A percentile compares a stretch with the other conserved stretches of the same genome.
These are phyloP conservation scores for Tinospora cordifolia DNA, from an alignment of 164 flowering plant genomes.

Conservation along the genomic window DNA sequence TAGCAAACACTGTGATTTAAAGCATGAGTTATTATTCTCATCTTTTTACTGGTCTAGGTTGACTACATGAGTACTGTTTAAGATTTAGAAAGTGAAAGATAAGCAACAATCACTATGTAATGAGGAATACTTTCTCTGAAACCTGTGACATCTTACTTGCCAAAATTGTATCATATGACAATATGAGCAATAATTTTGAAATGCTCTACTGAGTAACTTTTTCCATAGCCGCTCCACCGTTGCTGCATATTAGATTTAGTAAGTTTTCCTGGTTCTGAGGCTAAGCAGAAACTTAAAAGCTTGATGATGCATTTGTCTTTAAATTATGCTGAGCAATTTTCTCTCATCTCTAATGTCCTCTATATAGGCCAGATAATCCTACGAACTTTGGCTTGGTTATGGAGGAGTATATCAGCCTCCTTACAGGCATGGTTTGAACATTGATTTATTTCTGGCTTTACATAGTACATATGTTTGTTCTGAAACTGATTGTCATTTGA, in stretches of 20 bases:
- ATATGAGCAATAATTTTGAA: not conserved
- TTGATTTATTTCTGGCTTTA: not conserved
- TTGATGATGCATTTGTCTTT: not conserved
- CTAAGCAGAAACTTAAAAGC: not conserved
- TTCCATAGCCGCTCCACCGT: not conserved
- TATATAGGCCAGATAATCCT: conserved; percentile 70
- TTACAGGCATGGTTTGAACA: conserved; percentile 54
- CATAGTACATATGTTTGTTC: not conserved
- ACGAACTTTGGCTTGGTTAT: conserved; percentile 42
- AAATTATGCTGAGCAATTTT: not conserved
- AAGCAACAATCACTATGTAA: not conserved
- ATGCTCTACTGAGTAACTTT: not conserved
- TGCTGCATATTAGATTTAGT: not conserved
- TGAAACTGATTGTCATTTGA: not conserved
- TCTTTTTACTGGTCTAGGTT: not conserved
- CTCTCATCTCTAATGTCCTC: not conserved
- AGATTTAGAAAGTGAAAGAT: not conserved
- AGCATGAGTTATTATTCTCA: not conserved
- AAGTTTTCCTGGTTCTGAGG: not conserved
- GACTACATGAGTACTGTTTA: not conserved
- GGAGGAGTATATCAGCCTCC: conserved; percentile 71
- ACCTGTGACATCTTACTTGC: not conserved
- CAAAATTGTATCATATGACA: not conserved
- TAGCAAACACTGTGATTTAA: not conserved
- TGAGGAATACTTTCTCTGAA: not conserved